These are phyloP conservation scores for Exophiala sp. DNA, from an alignment of 2,329 filamentous ascomycete genomes.

Conservation along the genomic window DNA sequence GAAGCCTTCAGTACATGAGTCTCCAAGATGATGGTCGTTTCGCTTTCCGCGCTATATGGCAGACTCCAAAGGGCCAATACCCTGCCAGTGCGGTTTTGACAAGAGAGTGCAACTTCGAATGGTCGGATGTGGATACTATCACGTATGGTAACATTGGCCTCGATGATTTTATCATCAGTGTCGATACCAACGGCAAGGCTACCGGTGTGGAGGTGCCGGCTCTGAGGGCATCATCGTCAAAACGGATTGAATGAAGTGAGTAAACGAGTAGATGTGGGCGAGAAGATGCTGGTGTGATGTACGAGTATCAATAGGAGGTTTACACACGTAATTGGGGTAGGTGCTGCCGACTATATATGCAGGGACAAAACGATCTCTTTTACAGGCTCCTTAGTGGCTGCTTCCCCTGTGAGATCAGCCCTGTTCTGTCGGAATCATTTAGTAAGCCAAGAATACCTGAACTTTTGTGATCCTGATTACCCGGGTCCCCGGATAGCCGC, in stretches of 20 bases:
- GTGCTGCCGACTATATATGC: too few relatives aligned
- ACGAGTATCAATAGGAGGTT: too few relatives aligned
- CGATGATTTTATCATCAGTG: conserved; percentile 27
- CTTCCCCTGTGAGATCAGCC: too few relatives aligned
- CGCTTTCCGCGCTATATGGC: conserved; percentile 8
- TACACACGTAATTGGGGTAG: too few relatives aligned
- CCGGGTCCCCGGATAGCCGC: conserved; percentile 2
- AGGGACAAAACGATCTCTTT: too few relatives aligned
- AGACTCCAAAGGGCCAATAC: neutral
- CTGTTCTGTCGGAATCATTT: too few relatives aligned
- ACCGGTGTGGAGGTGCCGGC: conserved; percentile 14
- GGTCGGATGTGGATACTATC: conserved; percentile 19
- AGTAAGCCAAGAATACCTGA: too few relatives aligned
- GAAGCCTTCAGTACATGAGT: conserved; percentile 11
- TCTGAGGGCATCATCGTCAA: conserved; percentile 5
- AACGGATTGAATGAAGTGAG: neutral
- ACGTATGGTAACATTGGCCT: conserved; percentile 28
- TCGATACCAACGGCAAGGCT: conserved; percentile 26
- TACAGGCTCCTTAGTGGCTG: too few relatives aligned
- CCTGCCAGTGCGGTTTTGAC: neutral
- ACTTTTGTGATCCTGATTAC: neutral
- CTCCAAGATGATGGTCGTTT: conserved; percentile 2
- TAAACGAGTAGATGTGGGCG: neutral
- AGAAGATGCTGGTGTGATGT: too few relatives aligned
- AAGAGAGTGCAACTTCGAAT: conserved; percentile 8